Evolutionary conservation across 2,329 filamentous ascomycete genomes (phyloP), one percentile per base, ranked within the genome.

Genomic region (Alternaria sp.): DNA sequence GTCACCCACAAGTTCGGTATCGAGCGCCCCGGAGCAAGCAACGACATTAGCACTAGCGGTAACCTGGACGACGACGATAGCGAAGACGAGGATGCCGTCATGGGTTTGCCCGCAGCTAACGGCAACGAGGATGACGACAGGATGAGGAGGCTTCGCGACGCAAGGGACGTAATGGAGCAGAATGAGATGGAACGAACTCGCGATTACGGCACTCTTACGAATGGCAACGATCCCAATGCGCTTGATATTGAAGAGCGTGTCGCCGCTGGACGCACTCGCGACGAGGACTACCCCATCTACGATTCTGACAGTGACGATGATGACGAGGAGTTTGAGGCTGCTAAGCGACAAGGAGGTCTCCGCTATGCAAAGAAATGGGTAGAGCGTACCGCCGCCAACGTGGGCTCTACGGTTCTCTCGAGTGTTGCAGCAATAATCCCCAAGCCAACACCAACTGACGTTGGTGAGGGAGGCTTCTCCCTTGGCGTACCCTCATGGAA

Each of bases 1-100:
- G 87, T 89, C 30, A 93, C 88, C 4, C 93, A 95, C 72, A 89
- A 91, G 69, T 98, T 98, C 76, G 95, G 95, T 57, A 97, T 99
- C 70, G 90, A 92, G 72, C 86, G 94, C 34, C 89, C 91, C 0
- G 89, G 88, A 7, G 87, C 92, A 20, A 92, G 91, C 55, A 89
- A 89, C 34, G 92, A 89, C 38, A 89, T 91, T 57, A 90, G 88
- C 22, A 94, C 92, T 1, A 93, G 90, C 16, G 92, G 92, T 18
- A 90, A 92, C 53, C 86, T 91, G 50, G 89, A 92, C 50, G 90
- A 93, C 38, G 90, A 92, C 25, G 89, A 92, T 18, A 89, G 92
- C 36, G 88, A 91, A 22, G 89, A 90, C 2, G 82, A 83, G 3
- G 80, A 82, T 10, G 78, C 80, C 28, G 75, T 74, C 11, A 65